phyloP scores from a whole-genome alignment of 2,329 filamentous ascomycete genomes.

The Annulohypoxylon truncatum region DNA sequence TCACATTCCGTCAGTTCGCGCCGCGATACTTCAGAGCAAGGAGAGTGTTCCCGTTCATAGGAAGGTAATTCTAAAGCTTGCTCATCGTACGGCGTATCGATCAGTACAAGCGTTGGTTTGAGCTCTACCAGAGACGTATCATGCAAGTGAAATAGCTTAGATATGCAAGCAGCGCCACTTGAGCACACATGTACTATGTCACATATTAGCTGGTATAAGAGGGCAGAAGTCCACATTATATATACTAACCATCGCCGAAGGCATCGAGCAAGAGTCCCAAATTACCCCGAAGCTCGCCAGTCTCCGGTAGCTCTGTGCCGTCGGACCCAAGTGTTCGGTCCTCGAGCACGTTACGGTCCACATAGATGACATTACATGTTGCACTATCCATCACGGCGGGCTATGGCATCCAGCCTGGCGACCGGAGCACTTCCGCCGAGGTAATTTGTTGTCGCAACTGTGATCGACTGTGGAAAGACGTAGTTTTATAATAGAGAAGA shows the following conservation, averaged over 20 bases:
- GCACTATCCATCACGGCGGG: constrained; percentile 68
- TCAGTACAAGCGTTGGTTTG: constrained; percentile 67
- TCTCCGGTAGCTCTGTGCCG: constrained; percentile 47
- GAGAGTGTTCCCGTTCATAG: constrained; percentile 58
- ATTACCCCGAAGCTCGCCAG: constrained; percentile 57
- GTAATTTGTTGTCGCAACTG: constrained; percentile 29
- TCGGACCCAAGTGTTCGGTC: constrained; percentile 56
- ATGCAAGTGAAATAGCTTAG: constrained; percentile 64
- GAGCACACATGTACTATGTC: constrained; percentile 65
- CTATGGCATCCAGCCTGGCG: constrained; percentile 69
- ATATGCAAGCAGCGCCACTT: constrained; percentile 64
- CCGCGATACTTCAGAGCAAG: constrained; percentile 54
- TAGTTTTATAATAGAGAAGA: constrained; percentile 28
- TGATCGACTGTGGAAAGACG: constrained; percentile 15
- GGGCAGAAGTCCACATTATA: not conserved
- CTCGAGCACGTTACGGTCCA: constrained; percentile 64
- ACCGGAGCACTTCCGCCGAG: constrained; percentile 68
- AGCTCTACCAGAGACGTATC: constrained; percentile 64
- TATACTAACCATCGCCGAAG: constrained; percentile 64
- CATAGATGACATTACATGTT: constrained; percentile 69
- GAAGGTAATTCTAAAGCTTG: constrained; percentile 52
- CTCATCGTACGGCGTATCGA: constrained; percentile 67
- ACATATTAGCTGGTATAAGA: constrained; percentile 17
- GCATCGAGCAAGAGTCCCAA: constrained; percentile 63
- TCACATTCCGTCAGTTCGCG: constrained; percentile 56